These are phyloP conservation scores for Hypoxylon sp. DNA, from an alignment of 2,329 filamentous ascomycete genomes.

Conservation along the genomic window DNA sequence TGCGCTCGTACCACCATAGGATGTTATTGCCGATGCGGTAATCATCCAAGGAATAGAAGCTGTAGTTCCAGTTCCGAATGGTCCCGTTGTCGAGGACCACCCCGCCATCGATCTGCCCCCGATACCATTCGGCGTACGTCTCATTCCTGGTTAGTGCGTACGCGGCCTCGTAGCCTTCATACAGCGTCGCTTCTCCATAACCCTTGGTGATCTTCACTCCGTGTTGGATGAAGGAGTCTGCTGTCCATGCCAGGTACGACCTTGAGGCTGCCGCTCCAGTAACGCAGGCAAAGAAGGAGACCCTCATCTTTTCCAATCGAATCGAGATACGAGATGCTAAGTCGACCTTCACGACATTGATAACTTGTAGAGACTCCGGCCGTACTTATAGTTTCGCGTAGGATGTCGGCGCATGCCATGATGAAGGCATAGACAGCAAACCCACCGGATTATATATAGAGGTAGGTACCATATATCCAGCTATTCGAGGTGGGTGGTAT, in stretches of 20 bases:
- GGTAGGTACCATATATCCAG: neutral
- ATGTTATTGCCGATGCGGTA: conserved; percentile 68
- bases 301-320: conserved; percentile 41
- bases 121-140: conserved; percentile 62
- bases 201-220: conserved; percentile 58
- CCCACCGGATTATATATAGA: neutral
- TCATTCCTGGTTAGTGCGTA: conserved; percentile 61
- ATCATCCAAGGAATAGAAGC: conserved; percentile 66
- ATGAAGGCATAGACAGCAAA: neutral
- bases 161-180: conserved; percentile 63
- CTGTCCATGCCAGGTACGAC: conserved; percentile 58
- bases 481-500: conserved; percentile 22
- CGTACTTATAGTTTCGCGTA: conserved; percentile 9
- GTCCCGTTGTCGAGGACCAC: conserved; percentile 65
- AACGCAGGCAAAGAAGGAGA: conserved; percentile 34
- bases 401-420: neutral
- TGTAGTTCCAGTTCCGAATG: conserved; percentile 62
- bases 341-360: neutral
- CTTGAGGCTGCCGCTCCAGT: conserved; percentile 36
- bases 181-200: conserved; percentile 63
- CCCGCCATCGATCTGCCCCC: conserved; percentile 60
- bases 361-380: neutral
- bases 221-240: conserved; percentile 63
- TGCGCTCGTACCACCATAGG: conserved; percentile 64
- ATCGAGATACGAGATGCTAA: neutral